phyloP scores from a whole-genome alignment of 2,329 filamentous ascomycete species.

The Phaeosphaeriaceae sp. region DNA sequence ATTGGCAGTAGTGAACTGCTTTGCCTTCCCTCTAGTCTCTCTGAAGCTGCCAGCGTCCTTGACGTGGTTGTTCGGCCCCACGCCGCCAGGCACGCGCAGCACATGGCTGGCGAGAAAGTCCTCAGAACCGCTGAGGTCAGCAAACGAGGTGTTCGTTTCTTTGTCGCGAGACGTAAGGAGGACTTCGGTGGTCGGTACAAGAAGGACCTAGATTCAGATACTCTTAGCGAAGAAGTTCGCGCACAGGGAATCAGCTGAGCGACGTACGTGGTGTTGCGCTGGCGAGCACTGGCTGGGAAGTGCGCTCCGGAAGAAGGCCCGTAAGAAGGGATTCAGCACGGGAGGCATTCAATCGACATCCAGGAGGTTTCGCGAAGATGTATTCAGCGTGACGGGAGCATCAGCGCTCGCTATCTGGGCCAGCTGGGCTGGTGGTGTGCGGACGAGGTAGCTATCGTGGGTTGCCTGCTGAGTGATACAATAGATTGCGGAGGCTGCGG shows the following conservation, averaged over 20 bases:
- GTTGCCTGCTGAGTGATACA: conserved; percentile 26
- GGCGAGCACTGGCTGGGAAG: conserved; percentile 90
- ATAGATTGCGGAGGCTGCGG: conserved; percentile 20
- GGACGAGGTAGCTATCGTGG: conserved; percentile 20
- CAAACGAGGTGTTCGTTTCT: conserved; percentile 78
- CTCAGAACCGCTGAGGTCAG: conserved; percentile 85
- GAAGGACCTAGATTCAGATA: conserved; percentile 66
- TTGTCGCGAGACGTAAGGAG: conserved; percentile 87
- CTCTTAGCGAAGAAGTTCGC: conserved; percentile 4
- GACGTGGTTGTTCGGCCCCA: conserved; percentile 54
- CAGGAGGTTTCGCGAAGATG: conserved; percentile 18
- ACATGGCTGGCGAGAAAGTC: conserved; percentile 98
- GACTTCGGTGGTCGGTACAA: conserved; percentile 92
- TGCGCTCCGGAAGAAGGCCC: conserved; percentile 98
- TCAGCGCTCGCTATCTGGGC: conserved; percentile 30
- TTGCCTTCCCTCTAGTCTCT: conserved; percentile 90
- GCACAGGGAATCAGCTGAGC: not conserved
- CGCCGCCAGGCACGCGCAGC: conserved; percentile 73
- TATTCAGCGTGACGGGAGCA: conserved; percentile 32
- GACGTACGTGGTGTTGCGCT: conserved; percentile 78
- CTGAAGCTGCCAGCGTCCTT: conserved; percentile 67
- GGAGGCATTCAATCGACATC: conserved; percentile 83
- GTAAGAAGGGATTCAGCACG: conserved; percentile 91
- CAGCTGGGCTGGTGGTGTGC: conserved; percentile 26
- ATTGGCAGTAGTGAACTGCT: conserved; percentile 92